Percentiles rank a stretch among this genome's conserved stretches.
Evolutionary conservation across 768 basidiomycete genomes (phyloP).

Genomic region (Phlebiopsis flavidoalba): DNA sequence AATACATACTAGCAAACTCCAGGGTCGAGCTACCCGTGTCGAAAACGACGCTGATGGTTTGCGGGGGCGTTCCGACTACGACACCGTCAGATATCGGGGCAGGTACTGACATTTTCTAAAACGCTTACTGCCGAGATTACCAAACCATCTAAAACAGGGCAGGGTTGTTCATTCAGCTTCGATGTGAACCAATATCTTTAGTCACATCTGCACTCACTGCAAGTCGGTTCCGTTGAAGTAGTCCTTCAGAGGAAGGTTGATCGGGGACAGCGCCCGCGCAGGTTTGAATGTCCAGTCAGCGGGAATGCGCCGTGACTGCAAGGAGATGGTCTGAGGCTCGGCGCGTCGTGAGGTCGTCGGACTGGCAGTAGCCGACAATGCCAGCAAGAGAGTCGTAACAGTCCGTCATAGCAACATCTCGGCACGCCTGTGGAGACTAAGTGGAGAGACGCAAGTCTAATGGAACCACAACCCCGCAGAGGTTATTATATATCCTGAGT

Average conservation of each 20-base stretch:
- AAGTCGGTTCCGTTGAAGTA: conserved; percentile 54
- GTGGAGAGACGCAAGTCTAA: neutral
- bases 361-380: conserved; percentile 1
- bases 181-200: neutral
- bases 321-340: conserved; percentile 13
- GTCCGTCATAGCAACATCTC: neutral
- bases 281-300: conserved; percentile 8
- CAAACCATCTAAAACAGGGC: conserved; percentile 40
- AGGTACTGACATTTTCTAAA: neutral
- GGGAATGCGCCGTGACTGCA: conserved; percentile 18
- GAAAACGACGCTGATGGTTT: conserved; percentile 44
- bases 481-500: too few relatives aligned
- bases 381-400: neutral
- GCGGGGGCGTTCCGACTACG: conserved; percentile 50
- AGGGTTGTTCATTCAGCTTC: neutral
- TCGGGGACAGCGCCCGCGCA: conserved; percentile 25
- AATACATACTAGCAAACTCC: conserved; percentile 42
- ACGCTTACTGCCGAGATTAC: conserved; percentile 39
- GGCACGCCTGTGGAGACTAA: neutral
- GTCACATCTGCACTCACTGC: conserved; percentile 39
- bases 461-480: neutral
- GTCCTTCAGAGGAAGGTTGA: conserved; percentile 42
- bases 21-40: conserved; percentile 49
- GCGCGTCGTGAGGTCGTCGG: conserved; percentile 1
- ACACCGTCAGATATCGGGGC: neutral